Evolutionary conservation across 1,284 basidiomycete genomes (phyloP).

Genomic region (Boletus smithii): DNA sequence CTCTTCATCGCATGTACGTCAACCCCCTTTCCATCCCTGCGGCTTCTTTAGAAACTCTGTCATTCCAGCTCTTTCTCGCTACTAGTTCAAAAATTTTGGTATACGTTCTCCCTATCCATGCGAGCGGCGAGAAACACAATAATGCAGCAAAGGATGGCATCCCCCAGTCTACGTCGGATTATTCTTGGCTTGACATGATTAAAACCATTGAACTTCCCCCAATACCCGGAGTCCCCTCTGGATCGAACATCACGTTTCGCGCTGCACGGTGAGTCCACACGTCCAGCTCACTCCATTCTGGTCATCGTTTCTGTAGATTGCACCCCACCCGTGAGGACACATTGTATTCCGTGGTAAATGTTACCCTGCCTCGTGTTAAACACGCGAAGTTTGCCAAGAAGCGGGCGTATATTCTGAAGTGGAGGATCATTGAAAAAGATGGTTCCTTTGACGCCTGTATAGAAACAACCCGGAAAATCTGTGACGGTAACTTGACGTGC

Average conservation of each 20-base stretch:
- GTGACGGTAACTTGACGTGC: constrained; percentile 78
- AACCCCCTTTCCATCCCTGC: not conserved
- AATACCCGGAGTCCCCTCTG: constrained; percentile 44
- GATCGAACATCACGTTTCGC: constrained; percentile 60
- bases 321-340: constrained; percentile 53
- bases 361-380: constrained; percentile 52
- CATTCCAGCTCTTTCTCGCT: constrained; percentile 55
- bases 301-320: constrained; percentile 43
- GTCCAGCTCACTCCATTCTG: constrained; percentile 1
- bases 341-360: constrained; percentile 77
- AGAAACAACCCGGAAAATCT: constrained; percentile 61
- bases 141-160: constrained; percentile 41
- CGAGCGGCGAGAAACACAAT: constrained; percentile 10
- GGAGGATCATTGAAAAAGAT: constrained; percentile 53
- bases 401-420: constrained; percentile 61
- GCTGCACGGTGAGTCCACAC: constrained; percentile 55
- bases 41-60: constrained; percentile 6
- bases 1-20: constrained; percentile 49
- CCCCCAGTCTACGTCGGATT: constrained; percentile 2
- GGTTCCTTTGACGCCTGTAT: constrained; percentile 29
- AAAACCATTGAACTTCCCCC: constrained; percentile 54
- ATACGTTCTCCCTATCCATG: constrained; percentile 45
- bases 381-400: constrained; percentile 53
- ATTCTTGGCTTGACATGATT: constrained; percentile 42
- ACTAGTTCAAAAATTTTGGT: constrained; percentile 62